Evolutionary conservation across 352 stramenopile species (phyloP).

Genomic region (Thraustochytrium striatum): DNA sequence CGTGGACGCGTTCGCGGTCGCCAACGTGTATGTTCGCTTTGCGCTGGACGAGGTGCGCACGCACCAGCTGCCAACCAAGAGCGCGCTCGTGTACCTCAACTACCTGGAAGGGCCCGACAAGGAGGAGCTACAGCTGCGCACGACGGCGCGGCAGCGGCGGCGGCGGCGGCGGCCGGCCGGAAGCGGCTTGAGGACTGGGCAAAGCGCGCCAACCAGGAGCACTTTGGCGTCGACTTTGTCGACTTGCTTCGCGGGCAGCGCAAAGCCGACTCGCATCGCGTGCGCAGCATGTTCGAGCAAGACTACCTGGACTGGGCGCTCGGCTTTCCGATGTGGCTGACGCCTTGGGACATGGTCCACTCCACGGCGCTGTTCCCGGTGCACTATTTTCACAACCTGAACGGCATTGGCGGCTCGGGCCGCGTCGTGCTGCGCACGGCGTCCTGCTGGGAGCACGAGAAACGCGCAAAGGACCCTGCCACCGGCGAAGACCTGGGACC

Average conservation of each 20-base stretch:
- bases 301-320: not conserved
- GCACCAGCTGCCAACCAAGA: not conserved
- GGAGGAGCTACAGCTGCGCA: not conserved
- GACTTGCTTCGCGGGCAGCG: not conserved
- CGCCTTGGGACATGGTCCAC: not conserved
- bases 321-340: not conserved
- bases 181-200: not conserved
- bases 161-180: no score
- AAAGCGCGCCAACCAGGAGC: not conserved
- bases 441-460: not conserved
- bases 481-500: no score
- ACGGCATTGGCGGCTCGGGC: not conserved
- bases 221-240: not conserved
- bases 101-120: not conserved
- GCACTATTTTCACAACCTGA: not conserved
- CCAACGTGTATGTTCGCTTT: not conserved
- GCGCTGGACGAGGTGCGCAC: not conserved
- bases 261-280: not conserved
- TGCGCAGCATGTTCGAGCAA: not conserved
- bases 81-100: not conserved
- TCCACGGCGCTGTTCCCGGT: not conserved
- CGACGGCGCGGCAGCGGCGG: not conserved
- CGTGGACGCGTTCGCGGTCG: not conserved
- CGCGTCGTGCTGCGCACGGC: not conserved
- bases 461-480: no score